phyloP scores from a whole-genome alignment of 805 yeast species.

The Candida lessepsii region DNA sequence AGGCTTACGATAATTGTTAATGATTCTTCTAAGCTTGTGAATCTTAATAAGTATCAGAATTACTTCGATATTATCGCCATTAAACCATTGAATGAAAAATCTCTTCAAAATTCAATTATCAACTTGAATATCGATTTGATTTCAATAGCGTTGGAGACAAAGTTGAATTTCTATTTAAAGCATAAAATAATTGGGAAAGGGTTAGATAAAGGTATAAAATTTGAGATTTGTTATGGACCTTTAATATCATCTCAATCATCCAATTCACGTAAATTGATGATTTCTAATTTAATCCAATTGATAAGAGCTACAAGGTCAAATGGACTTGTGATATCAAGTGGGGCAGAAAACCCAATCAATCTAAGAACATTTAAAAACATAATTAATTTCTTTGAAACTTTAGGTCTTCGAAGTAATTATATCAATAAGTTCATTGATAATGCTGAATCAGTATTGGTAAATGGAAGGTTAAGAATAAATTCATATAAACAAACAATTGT shows the following conservation, averaged over 20 bases:
- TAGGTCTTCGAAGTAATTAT: constrained; percentile 69
- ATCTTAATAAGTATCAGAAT: constrained; percentile 45
- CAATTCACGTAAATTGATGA: constrained; percentile 53
- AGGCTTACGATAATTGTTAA: constrained; percentile 74
- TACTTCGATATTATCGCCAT: constrained; percentile 80
- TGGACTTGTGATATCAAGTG: constrained; percentile 79
- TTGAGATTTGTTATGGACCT: constrained; percentile 72
- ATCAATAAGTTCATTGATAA: constrained; percentile 59
- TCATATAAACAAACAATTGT: constrained; percentile 76
- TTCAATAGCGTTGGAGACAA: constrained; percentile 62
- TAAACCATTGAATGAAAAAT: constrained; percentile 76
- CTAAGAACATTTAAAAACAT: constrained; percentile 71
- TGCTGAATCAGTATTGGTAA: constrained; percentile 64
- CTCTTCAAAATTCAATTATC: constrained; percentile 69
- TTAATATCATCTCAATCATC: constrained; percentile 40
- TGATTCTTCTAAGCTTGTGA: constrained; percentile 76
- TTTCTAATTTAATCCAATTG: constrained; percentile 70
- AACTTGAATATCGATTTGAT: constrained; percentile 79
- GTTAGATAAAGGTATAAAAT: constrained; percentile 72
- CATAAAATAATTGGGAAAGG: constrained; percentile 87
- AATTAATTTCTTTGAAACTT: constrained; percentile 56
- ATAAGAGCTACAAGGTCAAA: constrained; percentile 78
- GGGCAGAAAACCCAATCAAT: constrained; percentile 56
- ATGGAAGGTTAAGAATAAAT: constrained; percentile 69
- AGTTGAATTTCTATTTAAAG: constrained; percentile 73